A percentile compares a stretch with the other conserved stretches of the same genome.
These are phyloP conservation scores for Pelargonium cotyledonis DNA, from an alignment of 441 rosid species.

Conservation along the genomic window DNA sequence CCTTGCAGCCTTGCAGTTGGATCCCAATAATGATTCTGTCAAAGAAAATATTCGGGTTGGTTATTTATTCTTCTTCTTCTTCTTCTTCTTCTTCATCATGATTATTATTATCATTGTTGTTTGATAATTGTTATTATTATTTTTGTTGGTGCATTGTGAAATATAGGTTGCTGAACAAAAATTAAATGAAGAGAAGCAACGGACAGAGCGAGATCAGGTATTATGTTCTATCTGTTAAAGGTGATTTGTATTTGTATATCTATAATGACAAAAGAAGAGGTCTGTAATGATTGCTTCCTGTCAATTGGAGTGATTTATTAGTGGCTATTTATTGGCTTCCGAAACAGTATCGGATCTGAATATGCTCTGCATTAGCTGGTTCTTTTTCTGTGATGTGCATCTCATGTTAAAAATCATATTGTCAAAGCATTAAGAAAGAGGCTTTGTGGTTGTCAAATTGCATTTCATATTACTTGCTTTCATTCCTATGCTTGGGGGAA, in stretches of 20 bases:
- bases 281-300: background rate
- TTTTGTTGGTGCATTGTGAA: constrained; percentile 9
- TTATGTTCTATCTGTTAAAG: background rate
- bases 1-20: constrained; percentile 67
- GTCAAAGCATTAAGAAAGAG: too few relatives aligned
- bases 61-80: too few relatives aligned
- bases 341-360: background rate
- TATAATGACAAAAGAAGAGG: background rate
- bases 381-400: too few relatives aligned
- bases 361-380: too few relatives aligned
- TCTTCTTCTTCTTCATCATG: background rate
- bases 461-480: too few relatives aligned
- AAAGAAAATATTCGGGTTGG: constrained; percentile 73
- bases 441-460: too few relatives aligned
- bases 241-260: background rate
- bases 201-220: constrained; percentile 50
- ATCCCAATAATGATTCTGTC: constrained; percentile 62
- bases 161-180: constrained; percentile 65
- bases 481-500: too few relatives aligned
- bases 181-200: constrained; percentile 47
- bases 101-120: background rate
- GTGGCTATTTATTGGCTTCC: background rate
- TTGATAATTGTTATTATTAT: background rate
- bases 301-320: background rate
- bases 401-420: too few relatives aligned